Percentiles rank a stretch among this genome's conserved stretches.
These are phyloP conservation scores for Dimargaris cristalligena DNA, from an alignment of 192 early-diverging fungal species.

Conservation along the genomic window DNA sequence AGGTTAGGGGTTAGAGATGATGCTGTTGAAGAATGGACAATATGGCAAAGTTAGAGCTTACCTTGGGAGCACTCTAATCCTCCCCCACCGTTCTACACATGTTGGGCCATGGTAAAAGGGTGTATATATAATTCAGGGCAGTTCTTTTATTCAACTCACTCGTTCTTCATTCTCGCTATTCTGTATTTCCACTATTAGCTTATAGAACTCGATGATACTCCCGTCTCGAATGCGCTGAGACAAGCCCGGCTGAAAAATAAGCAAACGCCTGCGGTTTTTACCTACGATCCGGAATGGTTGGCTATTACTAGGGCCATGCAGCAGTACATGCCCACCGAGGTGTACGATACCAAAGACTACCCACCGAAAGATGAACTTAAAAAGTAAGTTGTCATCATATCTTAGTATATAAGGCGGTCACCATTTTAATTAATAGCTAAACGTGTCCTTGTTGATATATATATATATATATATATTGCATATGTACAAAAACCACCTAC, in stretches of 20 bases:
- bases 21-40: too few species aligned
- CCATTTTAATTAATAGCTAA: too few species aligned
- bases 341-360: conserved; percentile 25
- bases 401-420: too few species aligned
- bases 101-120: too few species aligned
- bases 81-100: too few species aligned
- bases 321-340: conserved; percentile 28
- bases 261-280: conserved; percentile 36
- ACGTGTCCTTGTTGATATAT: not conserved
- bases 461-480: conserved; percentile 6
- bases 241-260: not conserved
- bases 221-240: conserved; percentile 18
- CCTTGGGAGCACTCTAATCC: too few species aligned
- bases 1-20: too few species aligned
- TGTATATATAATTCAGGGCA: conserved; percentile 4
- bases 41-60: too few species aligned
- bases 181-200: not conserved
- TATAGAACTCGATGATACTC: conserved; percentile 36
- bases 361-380: conserved; percentile 26
- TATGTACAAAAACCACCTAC: not conserved
- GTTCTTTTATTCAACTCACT: not conserved
- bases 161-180: not conserved
- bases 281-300: conserved; percentile 78
- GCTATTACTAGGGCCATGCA: conserved; percentile 50
- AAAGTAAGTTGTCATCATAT: conserved; percentile 21